These are phyloP conservation scores for Gryganskiella cystojenkinii DNA, from an alignment of 192 early-diverging fungal species.

Conservation along the genomic window DNA sequence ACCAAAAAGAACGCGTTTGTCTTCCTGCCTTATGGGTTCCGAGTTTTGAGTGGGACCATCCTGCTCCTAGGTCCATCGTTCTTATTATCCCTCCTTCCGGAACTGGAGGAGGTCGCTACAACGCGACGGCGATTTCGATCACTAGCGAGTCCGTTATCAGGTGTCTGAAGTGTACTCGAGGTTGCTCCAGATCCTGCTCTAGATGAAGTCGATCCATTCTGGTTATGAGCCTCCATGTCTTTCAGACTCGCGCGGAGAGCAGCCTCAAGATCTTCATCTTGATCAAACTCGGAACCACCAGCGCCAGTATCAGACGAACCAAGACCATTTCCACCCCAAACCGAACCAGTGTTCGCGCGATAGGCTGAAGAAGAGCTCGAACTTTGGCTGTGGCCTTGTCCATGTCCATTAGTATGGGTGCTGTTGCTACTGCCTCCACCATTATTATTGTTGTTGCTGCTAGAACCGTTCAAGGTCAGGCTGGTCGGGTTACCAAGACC, in stretches of 20 bases:
- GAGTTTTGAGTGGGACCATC: no score
- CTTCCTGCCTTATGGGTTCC: no score
- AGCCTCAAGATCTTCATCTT: slow-evolving; percentile 37
- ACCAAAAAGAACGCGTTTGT: no score
- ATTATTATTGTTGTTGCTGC: neutral
- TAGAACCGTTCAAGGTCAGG: slow-evolving; percentile 26
- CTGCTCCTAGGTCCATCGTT: no score
- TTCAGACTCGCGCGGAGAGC: slow-evolving; percentile 36
- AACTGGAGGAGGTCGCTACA: no score
- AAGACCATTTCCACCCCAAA: neutral
- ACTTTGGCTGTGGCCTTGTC: neutral
- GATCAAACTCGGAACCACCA: neutral
- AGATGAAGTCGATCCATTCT: neutral
- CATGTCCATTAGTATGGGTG: neutral
- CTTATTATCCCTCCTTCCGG: no score
- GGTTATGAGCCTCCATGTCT: slow-evolving; percentile 33
- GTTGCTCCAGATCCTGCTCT: slow-evolving; percentile 7
- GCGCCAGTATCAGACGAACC: neutral
- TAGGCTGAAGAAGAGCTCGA: neutral
- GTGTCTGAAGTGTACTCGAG: slow-evolving; percentile 7
- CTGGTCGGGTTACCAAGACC: slow-evolving; percentile 38
- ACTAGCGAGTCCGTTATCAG: slow-evolving; percentile 10
- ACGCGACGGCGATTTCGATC: no score
- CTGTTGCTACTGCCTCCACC: neutral
- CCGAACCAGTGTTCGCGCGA: slow-evolving; percentile 10